phyloP scores from a whole-genome alignment of 306 rosid species.

The Abrus pulchellus region DNA sequence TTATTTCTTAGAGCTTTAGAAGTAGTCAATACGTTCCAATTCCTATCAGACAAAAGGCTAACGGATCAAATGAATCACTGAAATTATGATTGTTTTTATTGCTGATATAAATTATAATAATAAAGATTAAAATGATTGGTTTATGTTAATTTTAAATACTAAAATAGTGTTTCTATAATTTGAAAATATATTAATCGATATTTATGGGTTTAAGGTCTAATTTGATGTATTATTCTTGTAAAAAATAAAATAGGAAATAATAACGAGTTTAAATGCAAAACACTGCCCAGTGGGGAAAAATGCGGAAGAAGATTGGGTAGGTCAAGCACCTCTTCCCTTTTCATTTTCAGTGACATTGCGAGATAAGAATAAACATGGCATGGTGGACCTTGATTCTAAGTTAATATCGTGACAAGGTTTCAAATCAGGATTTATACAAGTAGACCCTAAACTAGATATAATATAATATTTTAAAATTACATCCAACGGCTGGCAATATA shows the following conservation, averaged over 20 bases:
- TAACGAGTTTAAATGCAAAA: not conserved
- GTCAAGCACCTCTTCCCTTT: conserved; percentile 1
- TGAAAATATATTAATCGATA: too few species aligned
- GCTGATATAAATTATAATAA: not conserved
- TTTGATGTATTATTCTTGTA: too few species aligned
- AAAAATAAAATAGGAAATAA: not conserved
- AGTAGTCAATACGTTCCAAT: conserved; percentile 15
- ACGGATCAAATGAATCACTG: too few species aligned
- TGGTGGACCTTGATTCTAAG: conserved; percentile 26
- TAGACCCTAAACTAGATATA: not conserved
- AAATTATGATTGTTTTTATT: too few species aligned
- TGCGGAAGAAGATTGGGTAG: not conserved
- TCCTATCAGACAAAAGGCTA: not conserved
- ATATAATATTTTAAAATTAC: not conserved
- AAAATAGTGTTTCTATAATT: not conserved
- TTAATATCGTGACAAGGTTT: conserved; percentile 21
- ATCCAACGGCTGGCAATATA: not conserved
- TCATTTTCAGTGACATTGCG: conserved; percentile 1
- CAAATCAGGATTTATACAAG: not conserved
- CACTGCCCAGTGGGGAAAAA: not conserved
- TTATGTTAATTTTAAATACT: not conserved
- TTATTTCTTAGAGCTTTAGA: conserved; percentile 12
- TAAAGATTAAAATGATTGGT: not conserved
- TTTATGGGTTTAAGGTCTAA: too few species aligned
- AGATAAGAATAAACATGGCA: conserved; percentile 13